Base-by-base conservation (phyloP, 2,329 filamentous ascomycete genomes). In the Phialemonium atrogriseum region DNA sequence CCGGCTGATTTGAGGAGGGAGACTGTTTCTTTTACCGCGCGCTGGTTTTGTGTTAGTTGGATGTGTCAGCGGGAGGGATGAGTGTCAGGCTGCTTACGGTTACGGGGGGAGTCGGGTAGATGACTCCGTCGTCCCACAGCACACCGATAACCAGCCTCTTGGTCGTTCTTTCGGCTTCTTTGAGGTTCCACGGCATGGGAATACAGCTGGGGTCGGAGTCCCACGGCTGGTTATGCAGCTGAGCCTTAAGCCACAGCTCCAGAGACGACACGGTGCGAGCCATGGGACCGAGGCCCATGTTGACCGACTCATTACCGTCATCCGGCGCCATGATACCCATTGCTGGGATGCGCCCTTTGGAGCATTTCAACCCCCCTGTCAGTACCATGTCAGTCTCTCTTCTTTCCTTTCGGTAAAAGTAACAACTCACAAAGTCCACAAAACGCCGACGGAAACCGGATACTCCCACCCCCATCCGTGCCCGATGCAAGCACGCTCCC, bases 201-300 rank as follows among this genome's bases (percentile, higher is more conserved):
- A 26, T 26, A 14, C 24, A 26, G 24, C 24, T 14, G 24, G 24
- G 24, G 12, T 26, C 24, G 15, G 7, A 26, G 24, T 26, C 24
- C 24, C 24, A 26, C 7, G 24, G 24, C 8, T 7, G n/a, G 15
- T 26, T 7, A 9, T 8, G 7, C 7, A 26, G 24, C 12, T 26
- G 24, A 7, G 24, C 24, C 24, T 12, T 26, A 14, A 26, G 8
- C 24, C 24, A 26, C 11, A 26, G 24, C 24, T 26, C 24, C 24
- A 26, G n/a, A 7, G 24, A 26, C 24, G 24, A 26, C n/a, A 26
- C 24, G 7, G 24, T 26, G 12, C 15, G 24, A 8, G 24, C 24
- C 24, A 26, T 26, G 24, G 24, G 24, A 12, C 24, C 24, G 7
- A 26, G 24, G 11, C 24, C 24, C 7, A 14, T 14, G 24, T 26